Evolutionary conservation across 78 protist genomes (phyloP).

Genomic region (Diacronema lutheri): DNA sequence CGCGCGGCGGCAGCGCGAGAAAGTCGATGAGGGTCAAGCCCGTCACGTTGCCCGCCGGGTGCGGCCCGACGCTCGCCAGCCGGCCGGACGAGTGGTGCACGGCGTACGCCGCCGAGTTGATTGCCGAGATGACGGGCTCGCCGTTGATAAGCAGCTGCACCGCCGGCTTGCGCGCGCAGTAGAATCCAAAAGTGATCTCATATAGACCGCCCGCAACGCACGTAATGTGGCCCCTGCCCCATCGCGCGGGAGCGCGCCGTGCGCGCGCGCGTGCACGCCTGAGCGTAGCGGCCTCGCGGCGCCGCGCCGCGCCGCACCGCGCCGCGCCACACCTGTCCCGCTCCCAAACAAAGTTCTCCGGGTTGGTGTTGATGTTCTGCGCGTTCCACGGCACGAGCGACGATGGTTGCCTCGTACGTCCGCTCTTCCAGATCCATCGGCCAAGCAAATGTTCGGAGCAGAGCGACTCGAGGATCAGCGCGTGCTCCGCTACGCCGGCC

Average conservation of each 20-base stretch:
- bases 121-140: slow-evolving; percentile 51
- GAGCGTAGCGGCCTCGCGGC: no score
- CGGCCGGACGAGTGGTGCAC: slow-evolving; percentile 37
- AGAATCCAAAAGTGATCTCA: slow-evolving; percentile 60
- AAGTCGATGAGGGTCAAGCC: slow-evolving; percentile 58
- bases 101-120: slow-evolving; percentile 38
- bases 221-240: not conserved
- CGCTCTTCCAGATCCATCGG: slow-evolving; percentile 49
- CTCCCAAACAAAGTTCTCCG: slow-evolving; percentile 40
- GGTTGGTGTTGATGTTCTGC: slow-evolving; percentile 36
- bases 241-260: no score
- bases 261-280: no score
- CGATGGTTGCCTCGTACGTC: not conserved
- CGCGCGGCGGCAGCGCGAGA: slow-evolving; percentile 47
- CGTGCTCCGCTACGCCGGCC: slow-evolving; percentile 1
- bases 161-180: slow-evolving; percentile 28
- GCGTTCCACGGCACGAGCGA: slow-evolving; percentile 38
- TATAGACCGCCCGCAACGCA: slow-evolving; percentile 31
- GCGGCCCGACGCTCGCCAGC: not conserved
- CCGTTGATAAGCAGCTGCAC: slow-evolving; percentile 61
- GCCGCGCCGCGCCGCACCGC: no score
- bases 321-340: not conserved
- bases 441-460: slow-evolving; percentile 30
- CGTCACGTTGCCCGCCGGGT: slow-evolving; percentile 36
- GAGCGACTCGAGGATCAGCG: slow-evolving; percentile 3